Evolutionary conservation across 2,329 filamentous ascomycete species (phyloP), one percentile per base, ranked within the genome.

Genomic region (Periconia macrospinosa): DNA sequence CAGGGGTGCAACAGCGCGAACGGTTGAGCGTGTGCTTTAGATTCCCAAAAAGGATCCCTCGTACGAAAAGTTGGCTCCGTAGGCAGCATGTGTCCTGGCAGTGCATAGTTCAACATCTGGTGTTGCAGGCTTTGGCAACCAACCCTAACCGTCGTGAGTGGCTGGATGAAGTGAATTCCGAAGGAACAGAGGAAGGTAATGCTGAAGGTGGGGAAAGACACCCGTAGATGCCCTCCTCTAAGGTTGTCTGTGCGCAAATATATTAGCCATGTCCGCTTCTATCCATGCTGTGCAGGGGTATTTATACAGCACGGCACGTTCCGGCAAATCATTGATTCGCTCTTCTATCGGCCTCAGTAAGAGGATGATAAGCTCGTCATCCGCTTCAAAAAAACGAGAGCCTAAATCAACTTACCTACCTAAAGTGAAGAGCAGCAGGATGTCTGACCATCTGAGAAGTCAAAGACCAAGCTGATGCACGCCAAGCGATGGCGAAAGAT

Each of bases 401-500:
- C 55, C 62, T 59, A 47, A 60, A 52, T n/a, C n/a, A 45, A 57
- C 46, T 45, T 51, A 63, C 61, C 61, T 66, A 64, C 59, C 57
- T 20, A 37, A 64, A 61, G 23, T 27, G 18, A 41, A 58, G 55
- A 55, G 15, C 18, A 46, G 42, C 33, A 40, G 33, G 33, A 37
- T n/a, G 15, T 14, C 11, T n/a, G 15, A 37, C n/a, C 33, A n/a
- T 13, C 27, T 19, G 47, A 50, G 49, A 17, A 30, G 23, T 33
- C 48, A 54, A 46, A 3, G 8, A 27, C 35, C 42, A 50, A 18
- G 40, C 43, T 47, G 15, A 42, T 58, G 57, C 58, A 66, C 57
- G 62, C 61, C 61, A 63, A 63, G 57, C 30, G 23, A 55, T 56
- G 44, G 55, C 41, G 40, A 27, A 30, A 55, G 59, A 61, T 58